Base-by-base conservation (phyloP, 129 eudicot genomes). In the Flaveria linearis region DNA sequence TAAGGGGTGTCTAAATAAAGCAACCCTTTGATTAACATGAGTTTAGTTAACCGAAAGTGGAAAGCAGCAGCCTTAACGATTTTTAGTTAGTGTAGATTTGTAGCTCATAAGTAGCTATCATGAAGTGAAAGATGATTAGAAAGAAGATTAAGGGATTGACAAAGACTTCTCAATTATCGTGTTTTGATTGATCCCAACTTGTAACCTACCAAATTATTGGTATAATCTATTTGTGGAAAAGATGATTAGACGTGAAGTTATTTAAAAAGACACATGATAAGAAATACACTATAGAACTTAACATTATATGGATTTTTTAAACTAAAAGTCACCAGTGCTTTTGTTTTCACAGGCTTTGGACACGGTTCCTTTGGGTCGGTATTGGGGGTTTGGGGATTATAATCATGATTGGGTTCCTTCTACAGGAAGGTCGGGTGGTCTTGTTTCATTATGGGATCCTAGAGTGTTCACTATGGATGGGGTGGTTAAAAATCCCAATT, bases 81-180 rank as follows among this genome's bases (percentile, higher is more conserved):
- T 9, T 41, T 36, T 9, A 16, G 3, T 39, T 66, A 66, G 41
- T 66, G 30, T 51, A 68, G 50, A 69, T 45, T 69, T 69, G 82
- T 78, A 56, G 82, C 63, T 78, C 50, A 58, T 12, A 78, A 41
- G 76, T 78, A 58, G 63, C 76, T 23, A 69, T 78, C 82, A 57
- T 25, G 76, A 78, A 58, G 41, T 69, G 71, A 58, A 69, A 78
- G 81, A 49, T 68, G 33, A 69, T 56, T 3, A 78, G 71, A 69
- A 10, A 25, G 18, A 58, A 76, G 73, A 26, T 50, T 65, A 55
- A 63, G 41, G 26, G 75, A 18, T 46, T 45, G 81, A 78, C 17
- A 56, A 77, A 69, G 76, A 78, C 76, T n/a, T 76, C 57, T 78
- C 82, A 69, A 28, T 69, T 25, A 67, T 57, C 63, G 10, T 26